Evolutionary conservation across 805 yeast species (phyloP), one percentile per base, ranked within the genome.

Genomic region (Myxozyma melibiosi): DNA sequence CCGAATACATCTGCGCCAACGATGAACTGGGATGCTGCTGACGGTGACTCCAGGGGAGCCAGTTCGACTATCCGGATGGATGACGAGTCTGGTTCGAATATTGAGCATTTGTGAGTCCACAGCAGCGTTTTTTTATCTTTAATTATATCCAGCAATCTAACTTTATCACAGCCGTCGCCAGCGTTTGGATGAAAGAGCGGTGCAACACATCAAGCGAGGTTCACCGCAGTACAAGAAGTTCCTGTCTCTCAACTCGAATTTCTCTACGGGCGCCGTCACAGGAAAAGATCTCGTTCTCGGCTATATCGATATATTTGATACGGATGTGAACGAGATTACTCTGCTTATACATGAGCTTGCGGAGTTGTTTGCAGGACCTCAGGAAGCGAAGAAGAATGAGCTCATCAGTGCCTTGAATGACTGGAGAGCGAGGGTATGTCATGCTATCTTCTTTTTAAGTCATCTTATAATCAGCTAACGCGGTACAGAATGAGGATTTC

Each of bases 161-260:
- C 31, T 24, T 25, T 37, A 24, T 4, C 24, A 16, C 22, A 47
- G 55, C 42, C 57, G 57, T 2, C 63, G 58, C 22, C 51, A 50
- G 18, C 38, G 57, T n/a, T 44, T 62, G 35, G 60, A 62, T 22
- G 57, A 53, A 24, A 60, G 63, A 6, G 64, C 64, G 0, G 55
- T 50, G 3, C 54, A 47, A 14, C 52, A 53, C 7, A 33, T 57
- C 24, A 24, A 42, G 1, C 48, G 59, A n/a, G 55, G 45, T 14
- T 50, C 59, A 5, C 20, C 25, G 13, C 27, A 50, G 18, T 61
- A 53, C 48, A 20, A 45, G 20, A 24, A 8, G 22, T 62, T 60
- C 37, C 39, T 55, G 27, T 34, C 35, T 9, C 4, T 49, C 3
- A 62, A 62, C 31, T 33, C 47, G 11, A 28, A 31, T 20, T 62